Evolutionary conservation across 495 filamentous ascomycete genomes (phyloP), one percentile per base, ranked within the genome.

Genomic region (Penicillium cosmopolitanum): DNA sequence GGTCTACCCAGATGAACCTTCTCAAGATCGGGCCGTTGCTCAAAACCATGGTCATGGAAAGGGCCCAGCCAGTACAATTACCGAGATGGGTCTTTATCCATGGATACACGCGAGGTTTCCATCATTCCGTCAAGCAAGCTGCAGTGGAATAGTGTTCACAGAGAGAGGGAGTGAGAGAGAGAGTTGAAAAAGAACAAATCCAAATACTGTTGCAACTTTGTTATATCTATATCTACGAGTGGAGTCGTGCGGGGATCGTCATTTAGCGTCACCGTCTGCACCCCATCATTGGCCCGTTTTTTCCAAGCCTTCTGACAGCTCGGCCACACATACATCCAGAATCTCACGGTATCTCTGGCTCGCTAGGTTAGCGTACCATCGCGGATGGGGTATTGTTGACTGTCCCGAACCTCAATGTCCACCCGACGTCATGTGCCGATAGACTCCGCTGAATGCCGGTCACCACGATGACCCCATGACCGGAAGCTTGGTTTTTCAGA

Each of bases 1-100:
- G 53, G 55, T 55, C 28, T 62, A 60, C 48, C 0, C 5, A 82
- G 86, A 69, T 74, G 72, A 52, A 76, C 65, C 50, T 72, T 88
- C 34, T 46, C 13, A 50, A 50, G 34, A 44, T 34, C 50, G 43
- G 46, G 50, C 53, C 55, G 44, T 52, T 55, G 40, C 28, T 50
- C 28, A 21, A 44, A 51, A n/a, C 62, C 57, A 50, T 42, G 55
- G 55, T 25, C 21, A 16, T 18, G 13, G 15, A 42, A 35, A 16
- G 31, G n/a, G 34, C 48, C 52, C 21, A n/a, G 21, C 62, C 55
- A 65, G 25, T 65, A 18, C 25, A 7, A 18, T 23, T 28, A 28
- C 18, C 15, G 6, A 15, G 31, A 6, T 46, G 31, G 21, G 4
- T 18, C 19, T 7, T 13, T 13, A 28, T 16, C 61, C 52, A 55